Evolutionary conservation across 1,284 basidiomycete genomes (phyloP).

Genomic region (Cystobasidium pallidum): DNA sequence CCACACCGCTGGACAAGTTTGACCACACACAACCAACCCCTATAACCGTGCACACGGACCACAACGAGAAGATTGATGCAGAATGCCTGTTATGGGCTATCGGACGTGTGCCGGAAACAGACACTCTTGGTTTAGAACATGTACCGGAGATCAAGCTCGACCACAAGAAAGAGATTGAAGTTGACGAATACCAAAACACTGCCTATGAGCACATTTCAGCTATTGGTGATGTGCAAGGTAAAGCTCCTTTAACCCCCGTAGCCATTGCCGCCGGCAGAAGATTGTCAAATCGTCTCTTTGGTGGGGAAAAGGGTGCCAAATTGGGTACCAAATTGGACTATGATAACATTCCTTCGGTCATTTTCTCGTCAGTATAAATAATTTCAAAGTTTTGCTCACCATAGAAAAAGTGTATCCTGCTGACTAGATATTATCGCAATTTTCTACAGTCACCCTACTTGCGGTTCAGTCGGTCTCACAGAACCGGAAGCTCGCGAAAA

Average conservation of each 20-base stretch:
- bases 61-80: constrained; percentile 76
- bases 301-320: constrained; percentile 73
- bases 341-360: constrained; percentile 83
- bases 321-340: constrained; percentile 81
- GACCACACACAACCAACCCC: constrained; percentile 49
- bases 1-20: constrained; percentile 59
- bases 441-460: constrained; percentile 74
- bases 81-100: constrained; percentile 94
- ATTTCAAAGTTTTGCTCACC: constrained; percentile 47
- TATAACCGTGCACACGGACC: constrained; percentile 67
- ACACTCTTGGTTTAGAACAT: constrained; percentile 75
- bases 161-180: constrained; percentile 77
- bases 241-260: constrained; percentile 92
- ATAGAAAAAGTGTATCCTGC: neutral
- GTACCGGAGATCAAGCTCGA: constrained; percentile 72
- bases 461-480: constrained; percentile 87
- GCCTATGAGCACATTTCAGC: constrained; percentile 73
- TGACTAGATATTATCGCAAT: neutral
- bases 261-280: constrained; percentile 94
- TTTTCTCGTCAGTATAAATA: constrained; percentile 75
- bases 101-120: constrained; percentile 80
- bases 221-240: constrained; percentile 91
- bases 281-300: constrained; percentile 87
- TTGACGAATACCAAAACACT: constrained; percentile 90
- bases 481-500: constrained; percentile 85